Conservation (phyloP, 139 green algal genomes). For the Tetradesmus lagerheimii region DNA sequence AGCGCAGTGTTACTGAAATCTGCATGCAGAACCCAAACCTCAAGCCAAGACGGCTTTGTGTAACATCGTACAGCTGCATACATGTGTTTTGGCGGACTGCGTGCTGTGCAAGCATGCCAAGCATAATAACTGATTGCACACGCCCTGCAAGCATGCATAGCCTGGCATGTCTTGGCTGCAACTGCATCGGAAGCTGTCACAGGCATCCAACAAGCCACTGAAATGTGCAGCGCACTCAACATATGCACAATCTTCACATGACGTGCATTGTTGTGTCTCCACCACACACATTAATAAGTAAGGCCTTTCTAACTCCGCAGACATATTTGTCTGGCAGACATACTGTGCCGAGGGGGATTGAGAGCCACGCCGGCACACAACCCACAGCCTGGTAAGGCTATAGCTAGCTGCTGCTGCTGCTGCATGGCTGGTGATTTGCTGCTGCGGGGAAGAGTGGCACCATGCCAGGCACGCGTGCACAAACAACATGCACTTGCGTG, state of each 20-base stretch:
- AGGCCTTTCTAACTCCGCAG: background rate
- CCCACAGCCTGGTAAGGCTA: background rate
- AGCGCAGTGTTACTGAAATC: background rate
- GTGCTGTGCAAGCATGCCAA: no score
- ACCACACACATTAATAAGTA: no score
- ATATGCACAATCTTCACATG: no score
- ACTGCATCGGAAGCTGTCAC: background rate
- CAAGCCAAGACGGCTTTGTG: no score
- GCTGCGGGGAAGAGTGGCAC: background rate
- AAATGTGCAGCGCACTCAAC: background rate
- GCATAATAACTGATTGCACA: no score
- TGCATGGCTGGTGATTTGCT: background rate
- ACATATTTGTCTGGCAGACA: background rate
- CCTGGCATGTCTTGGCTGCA: background rate
- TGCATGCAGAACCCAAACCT: no score
- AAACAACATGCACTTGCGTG: background rate
- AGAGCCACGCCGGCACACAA: background rate
- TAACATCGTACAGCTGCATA: no score
- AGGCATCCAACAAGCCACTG: background rate
- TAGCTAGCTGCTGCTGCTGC: background rate
- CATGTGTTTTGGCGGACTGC: no score
- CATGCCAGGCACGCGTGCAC: background rate
- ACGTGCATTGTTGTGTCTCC: no score
- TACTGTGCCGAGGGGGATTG: background rate
- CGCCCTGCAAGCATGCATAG: background rate